Percentiles rank a stretch among this genome's conserved stretches.
These are phyloP conservation scores for Zarea fungicola DNA, from an alignment of 2,329 filamentous ascomycete genomes.

Conservation along the genomic window DNA sequence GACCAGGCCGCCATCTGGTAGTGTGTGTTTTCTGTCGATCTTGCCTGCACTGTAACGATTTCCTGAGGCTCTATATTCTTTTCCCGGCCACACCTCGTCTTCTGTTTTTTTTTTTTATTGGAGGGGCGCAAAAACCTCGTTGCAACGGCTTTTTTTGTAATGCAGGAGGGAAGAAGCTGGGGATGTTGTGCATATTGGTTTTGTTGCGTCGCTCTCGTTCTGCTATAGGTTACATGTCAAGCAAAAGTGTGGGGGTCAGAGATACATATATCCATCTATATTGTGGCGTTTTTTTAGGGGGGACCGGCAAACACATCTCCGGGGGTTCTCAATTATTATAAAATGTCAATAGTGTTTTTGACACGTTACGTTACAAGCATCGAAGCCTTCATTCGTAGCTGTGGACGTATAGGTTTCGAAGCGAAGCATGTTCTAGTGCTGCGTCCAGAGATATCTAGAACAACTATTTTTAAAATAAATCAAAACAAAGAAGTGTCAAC, in stretches of 20 bases:
- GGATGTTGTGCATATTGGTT: neutral
- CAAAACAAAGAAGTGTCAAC: too few species aligned
- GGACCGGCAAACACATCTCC: neutral
- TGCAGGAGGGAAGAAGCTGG: constrained; percentile 5
- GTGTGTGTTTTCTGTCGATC: neutral
- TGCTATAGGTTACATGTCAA: neutral
- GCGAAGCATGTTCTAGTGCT: neutral
- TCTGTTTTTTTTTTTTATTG: neutral
- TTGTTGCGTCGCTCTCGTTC: neutral
- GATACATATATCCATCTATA: constrained; percentile 8
- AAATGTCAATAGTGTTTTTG: neutral
- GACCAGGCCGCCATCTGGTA: constrained; percentile 66
- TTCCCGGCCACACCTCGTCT: too few species aligned
- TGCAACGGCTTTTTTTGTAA: constrained; percentile 3
- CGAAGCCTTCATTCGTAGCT: constrained; percentile 1
- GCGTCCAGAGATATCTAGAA: too few species aligned
- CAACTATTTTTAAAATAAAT: too few species aligned
- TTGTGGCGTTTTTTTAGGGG: constrained; percentile 8
- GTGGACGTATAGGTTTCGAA: too few species aligned
- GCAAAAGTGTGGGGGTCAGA: constrained; percentile 1
- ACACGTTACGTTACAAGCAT: constrained; percentile 9
- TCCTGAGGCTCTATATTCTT: too few species aligned
- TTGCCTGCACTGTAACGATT: too few species aligned
- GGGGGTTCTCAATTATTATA: neutral
- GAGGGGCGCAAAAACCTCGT: neutral